A percentile compares a stretch with the other conserved stretches of the same genome.
phyloP scores from a whole-genome alignment of 208 protist genomes.

The Naegleria gruberi region DNA sequence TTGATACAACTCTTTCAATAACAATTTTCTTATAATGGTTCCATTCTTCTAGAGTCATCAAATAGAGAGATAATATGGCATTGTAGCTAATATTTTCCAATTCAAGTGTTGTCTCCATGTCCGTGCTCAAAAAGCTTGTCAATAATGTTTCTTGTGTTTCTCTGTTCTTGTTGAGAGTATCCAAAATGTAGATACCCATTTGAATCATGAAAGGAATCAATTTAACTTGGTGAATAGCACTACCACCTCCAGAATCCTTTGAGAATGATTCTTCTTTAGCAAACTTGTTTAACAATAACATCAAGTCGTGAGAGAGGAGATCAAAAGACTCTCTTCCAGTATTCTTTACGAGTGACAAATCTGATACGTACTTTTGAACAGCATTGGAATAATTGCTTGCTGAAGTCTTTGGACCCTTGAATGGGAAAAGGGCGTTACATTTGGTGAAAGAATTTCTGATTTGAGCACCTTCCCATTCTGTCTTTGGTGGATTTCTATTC shows the following conservation, averaged over 20 bases:
- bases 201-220: constrained; percentile 59
- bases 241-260: constrained; percentile 47
- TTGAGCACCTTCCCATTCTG: constrained; percentile 71
- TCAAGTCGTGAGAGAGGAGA: constrained; percentile 49
- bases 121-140: neutral
- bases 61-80: neutral
- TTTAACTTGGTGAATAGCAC: constrained; percentile 50
- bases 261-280: constrained; percentile 48
- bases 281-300: constrained; percentile 46
- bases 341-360: neutral
- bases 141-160: neutral
- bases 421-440: constrained; percentile 69
- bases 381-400: constrained; percentile 34
- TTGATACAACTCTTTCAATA: neutral
- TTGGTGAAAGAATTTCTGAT: constrained; percentile 61
- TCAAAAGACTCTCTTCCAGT: constrained; percentile 25
- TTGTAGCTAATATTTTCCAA: neutral
- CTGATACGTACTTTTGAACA: neutral
- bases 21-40: neutral
- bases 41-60: neutral
- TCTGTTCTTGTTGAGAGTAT: constrained; percentile 25
- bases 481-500: constrained; percentile 44
- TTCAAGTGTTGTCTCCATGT: neutral
- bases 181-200: constrained; percentile 44
- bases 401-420: constrained; percentile 40